phyloP scores from a whole-genome alignment of 1,284 basidiomycete species.

The Binderoboletus segoi region DNA sequence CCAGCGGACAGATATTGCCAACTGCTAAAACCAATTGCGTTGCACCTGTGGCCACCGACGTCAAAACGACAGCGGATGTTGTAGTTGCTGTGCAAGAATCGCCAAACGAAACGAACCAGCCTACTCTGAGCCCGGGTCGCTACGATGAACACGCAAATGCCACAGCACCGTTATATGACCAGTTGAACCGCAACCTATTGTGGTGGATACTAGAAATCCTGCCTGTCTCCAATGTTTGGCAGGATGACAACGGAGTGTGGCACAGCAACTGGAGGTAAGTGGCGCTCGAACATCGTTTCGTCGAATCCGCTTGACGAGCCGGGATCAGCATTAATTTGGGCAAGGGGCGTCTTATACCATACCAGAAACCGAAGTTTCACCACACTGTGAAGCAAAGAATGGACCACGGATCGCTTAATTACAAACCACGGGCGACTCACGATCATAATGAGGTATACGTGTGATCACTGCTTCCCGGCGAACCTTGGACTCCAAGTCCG shows the following conservation, averaged over 20 bases:
- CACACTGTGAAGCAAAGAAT: constrained; percentile 36
- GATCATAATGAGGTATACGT: constrained; percentile 28
- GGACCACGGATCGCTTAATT: constrained; percentile 22
- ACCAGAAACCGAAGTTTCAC: constrained; percentile 31
- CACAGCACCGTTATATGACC: constrained; percentile 31
- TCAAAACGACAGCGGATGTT: not conserved
- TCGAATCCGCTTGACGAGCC: constrained; percentile 2
- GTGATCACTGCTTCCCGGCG: constrained; percentile 11
- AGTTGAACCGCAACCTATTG: constrained; percentile 13
- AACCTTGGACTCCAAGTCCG: not conserved
- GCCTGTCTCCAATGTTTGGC: constrained; percentile 29
- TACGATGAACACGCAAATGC: constrained; percentile 28
- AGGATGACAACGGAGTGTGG: constrained; percentile 32
- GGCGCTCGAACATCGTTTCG: not conserved
- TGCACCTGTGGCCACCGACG: not conserved
- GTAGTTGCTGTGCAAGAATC: not conserved
- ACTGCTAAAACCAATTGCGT: not conserved
- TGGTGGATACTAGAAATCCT: constrained; percentile 38
- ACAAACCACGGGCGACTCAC: constrained; percentile 30
- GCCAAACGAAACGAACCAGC: not conserved
- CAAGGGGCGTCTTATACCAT: constrained; percentile 32
- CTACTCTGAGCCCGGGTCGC: not conserved
- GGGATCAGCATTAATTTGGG: constrained; percentile 31
- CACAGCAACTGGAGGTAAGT: constrained; percentile 31
- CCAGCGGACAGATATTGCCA: not conserved